These are phyloP conservation scores for Danielia oregonensis DNA, from an alignment of 805 yeast genomes.

Conservation along the genomic window DNA sequence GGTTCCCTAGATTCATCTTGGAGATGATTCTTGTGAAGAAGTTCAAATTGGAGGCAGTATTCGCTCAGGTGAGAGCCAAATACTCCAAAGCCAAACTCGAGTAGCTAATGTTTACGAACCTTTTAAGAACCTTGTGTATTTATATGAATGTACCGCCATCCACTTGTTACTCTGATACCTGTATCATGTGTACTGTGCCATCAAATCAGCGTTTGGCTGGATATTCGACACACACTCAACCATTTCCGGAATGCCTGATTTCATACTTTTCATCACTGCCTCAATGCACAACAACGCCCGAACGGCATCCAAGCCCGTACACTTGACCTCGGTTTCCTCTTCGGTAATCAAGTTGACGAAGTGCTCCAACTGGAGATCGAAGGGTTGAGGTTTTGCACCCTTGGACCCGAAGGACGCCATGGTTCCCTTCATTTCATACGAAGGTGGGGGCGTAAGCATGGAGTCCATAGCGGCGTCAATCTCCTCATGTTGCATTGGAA, in stretches of 20 bases:
- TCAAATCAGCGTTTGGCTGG: not conserved
- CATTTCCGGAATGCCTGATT: conserved; percentile 26
- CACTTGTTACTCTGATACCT: too few relatives aligned
- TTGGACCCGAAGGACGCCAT: conserved; percentile 10
- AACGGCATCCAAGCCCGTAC: conserved; percentile 33
- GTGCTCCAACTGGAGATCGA: conserved; percentile 38
- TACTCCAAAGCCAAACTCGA: conserved; percentile 15
- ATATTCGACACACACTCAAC: conserved; percentile 4
- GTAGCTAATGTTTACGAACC: not conserved
- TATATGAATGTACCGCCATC: too few relatives aligned
- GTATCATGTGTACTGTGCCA: not conserved
- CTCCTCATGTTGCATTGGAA: conserved; percentile 14
- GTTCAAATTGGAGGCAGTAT: conserved; percentile 27
- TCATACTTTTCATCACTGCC: conserved; percentile 30
- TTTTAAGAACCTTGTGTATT: not conserved
- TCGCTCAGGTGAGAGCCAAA: conserved; percentile 20
- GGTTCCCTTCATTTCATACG: conserved; percentile 21
- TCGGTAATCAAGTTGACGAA: conserved; percentile 33
- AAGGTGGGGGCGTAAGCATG: conserved; percentile 28
- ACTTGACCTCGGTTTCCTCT: conserved; percentile 21
- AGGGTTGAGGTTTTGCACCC: conserved; percentile 23
- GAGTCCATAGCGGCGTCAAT: conserved; percentile 4
- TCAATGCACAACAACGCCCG: conserved; percentile 33
- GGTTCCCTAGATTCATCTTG: conserved; percentile 47
- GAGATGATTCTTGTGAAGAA: conserved; percentile 38